These are phyloP conservation scores for Tolypocladium guangdongense DNA, from an alignment of 2,329 filamentous ascomycete species.

Conservation along the genomic window DNA sequence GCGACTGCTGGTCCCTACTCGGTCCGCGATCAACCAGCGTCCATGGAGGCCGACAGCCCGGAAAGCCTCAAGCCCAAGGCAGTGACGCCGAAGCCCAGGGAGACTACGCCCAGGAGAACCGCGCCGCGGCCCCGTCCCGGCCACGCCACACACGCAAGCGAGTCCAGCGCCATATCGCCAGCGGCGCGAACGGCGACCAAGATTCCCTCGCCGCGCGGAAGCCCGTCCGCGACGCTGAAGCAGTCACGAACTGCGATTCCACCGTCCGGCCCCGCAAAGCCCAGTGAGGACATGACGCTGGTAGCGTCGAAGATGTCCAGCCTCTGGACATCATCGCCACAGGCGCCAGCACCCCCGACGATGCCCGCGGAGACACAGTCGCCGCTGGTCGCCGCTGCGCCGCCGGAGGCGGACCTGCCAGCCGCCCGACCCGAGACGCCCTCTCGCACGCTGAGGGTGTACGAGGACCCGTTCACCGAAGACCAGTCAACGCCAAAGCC, in stretches of 20 bases:
- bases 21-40: constrained; percentile 36
- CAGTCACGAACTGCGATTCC: constrained; percentile 18
- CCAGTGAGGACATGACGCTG: constrained; percentile 43
- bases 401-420: constrained; percentile 3
- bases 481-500: constrained; percentile 36
- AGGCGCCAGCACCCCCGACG: constrained; percentile 5
- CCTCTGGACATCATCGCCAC: constrained; percentile 22
- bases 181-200: constrained; percentile 21
- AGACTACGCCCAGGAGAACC: constrained; percentile 41
- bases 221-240: constrained; percentile 26
- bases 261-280: constrained; percentile 31
- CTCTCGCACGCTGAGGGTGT: constrained; percentile 39
- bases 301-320: constrained; percentile 36
- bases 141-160: constrained; percentile 38
- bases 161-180: constrained; percentile 38
- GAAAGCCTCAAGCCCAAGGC: constrained; percentile 34
- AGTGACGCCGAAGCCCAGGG: constrained; percentile 38
- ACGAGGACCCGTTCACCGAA: constrained; percentile 49
- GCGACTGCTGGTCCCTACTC: constrained; percentile 58
- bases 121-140: constrained; percentile 33
- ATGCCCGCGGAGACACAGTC: constrained; percentile 4
- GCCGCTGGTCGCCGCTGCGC: constrained; percentile 2
- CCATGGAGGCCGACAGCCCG: constrained; percentile 30
- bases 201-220: constrained; percentile 29
- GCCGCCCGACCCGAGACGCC: constrained; percentile 13